Evolutionary conservation across 2,329 filamentous ascomycete species (phyloP).

Genomic region (Trichoderma hamatum): DNA sequence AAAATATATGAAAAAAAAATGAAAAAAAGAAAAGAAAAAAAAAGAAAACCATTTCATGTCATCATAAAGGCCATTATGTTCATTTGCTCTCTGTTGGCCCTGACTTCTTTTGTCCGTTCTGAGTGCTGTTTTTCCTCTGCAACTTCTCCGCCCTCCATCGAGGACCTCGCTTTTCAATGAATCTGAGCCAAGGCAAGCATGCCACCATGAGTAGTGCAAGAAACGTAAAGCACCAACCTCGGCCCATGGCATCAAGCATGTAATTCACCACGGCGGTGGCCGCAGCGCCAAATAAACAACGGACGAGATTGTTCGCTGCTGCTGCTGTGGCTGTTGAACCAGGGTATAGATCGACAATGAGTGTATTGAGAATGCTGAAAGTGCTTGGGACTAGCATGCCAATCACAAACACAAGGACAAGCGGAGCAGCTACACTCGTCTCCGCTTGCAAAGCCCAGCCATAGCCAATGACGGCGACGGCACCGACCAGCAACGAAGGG

Average conservation of each 20-base stretch:
- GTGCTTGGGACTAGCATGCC: constrained; percentile 62
- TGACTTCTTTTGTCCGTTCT: background rate
- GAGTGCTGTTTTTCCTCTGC: constrained; percentile 39
- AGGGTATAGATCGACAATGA: constrained; percentile 66
- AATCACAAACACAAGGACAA: constrained; percentile 60
- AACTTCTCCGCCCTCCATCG: constrained; percentile 55
- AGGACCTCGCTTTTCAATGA: constrained; percentile 54
- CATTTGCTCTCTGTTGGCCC: background rate
- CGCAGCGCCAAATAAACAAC: constrained; percentile 63
- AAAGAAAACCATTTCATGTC: background rate
- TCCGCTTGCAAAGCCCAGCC: constrained; percentile 60
- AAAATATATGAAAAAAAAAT: background rate
- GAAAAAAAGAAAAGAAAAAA: background rate
- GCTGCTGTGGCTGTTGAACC: constrained; percentile 63
- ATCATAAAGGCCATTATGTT: background rate
- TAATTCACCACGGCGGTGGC: constrained; percentile 62
- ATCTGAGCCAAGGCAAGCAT: constrained; percentile 52
- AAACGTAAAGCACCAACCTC: constrained; percentile 66
- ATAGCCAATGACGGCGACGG: constrained; percentile 56
- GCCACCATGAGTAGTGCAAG: constrained; percentile 54
- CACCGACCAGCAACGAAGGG: constrained; percentile 58
- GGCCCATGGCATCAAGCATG: constrained; percentile 60
- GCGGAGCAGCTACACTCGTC: constrained; percentile 55
- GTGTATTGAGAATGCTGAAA: constrained; percentile 65
- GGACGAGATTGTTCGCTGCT: constrained; percentile 64